These are phyloP conservation scores for Veloboletus limbatus DNA, from an alignment of 1,284 basidiomycete genomes.

Conservation along the genomic window DNA sequence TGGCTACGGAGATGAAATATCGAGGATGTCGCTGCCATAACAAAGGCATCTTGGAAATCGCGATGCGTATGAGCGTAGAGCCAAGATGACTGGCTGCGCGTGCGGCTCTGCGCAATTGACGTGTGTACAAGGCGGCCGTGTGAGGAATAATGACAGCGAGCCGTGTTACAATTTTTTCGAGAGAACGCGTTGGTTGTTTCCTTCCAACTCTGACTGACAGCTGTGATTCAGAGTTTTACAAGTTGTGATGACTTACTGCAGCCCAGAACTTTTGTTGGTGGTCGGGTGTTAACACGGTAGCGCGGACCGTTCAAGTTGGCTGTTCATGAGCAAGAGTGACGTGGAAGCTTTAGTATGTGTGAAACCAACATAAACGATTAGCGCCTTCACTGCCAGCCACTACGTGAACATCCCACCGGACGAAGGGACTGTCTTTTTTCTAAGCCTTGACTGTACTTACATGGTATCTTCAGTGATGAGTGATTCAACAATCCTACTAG, in stretches of 20 bases:
- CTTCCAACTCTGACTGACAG: background rate
- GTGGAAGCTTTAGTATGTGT: conserved; percentile 22
- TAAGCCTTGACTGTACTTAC: too few relatives aligned
- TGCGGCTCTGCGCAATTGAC: conserved; percentile 5
- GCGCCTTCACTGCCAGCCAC: background rate
- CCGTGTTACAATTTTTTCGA: conserved; percentile 12
- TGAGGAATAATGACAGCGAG: conserved; percentile 13
- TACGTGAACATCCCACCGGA: too few relatives aligned
- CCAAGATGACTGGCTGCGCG: conserved; percentile 9
- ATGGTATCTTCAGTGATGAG: too few relatives aligned
- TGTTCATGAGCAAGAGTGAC: conserved; percentile 21
- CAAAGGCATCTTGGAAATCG: conserved; percentile 24
- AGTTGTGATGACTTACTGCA: conserved; percentile 14
- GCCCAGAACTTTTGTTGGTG: conserved; percentile 5
- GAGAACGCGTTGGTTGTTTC: conserved; percentile 1
- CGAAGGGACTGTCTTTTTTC: too few relatives aligned
- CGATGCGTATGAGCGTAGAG: background rate
- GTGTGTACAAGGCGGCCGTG: conserved; percentile 6
- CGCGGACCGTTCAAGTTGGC: conserved; percentile 1
- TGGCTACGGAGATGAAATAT: conserved; percentile 42
- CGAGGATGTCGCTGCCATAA: conserved; percentile 49
- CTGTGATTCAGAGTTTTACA: background rate
- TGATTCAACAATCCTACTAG: too few relatives aligned
- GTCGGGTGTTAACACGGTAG: conserved; percentile 11
- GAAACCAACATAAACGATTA: conserved; percentile 5